Percentiles rank a stretch among this genome's conserved stretches.
phyloP scores from a whole-genome alignment of 306 rosid genomes.

The cucumber (Cucumis sativus) region Cucumber_9930_V3 NC_026657.2:20755001-20755500 shows the following conservation, averaged over 20 bases:
- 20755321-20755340: no score
- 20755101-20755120: not conserved
- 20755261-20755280: no score
- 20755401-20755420: no score
- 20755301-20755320: no score
- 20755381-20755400: no score
- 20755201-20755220: not conserved
- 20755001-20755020: slow-evolving; percentile 3
- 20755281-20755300: no score
- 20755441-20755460: no score
- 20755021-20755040: not conserved
- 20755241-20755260: not conserved
- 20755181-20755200: not conserved
- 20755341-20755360: no score
- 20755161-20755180: not conserved
- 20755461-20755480: no score
- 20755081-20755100: not conserved
- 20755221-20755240: not conserved
- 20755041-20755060: not conserved
- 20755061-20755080: not conserved
- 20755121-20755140: not conserved
- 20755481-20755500: no score
- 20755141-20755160: not conserved
- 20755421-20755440: no score
- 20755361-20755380: no score